phyloP scores from a whole-genome alignment of 352 stramenopile genomes.

The Blastocystis sp. region DNA sequence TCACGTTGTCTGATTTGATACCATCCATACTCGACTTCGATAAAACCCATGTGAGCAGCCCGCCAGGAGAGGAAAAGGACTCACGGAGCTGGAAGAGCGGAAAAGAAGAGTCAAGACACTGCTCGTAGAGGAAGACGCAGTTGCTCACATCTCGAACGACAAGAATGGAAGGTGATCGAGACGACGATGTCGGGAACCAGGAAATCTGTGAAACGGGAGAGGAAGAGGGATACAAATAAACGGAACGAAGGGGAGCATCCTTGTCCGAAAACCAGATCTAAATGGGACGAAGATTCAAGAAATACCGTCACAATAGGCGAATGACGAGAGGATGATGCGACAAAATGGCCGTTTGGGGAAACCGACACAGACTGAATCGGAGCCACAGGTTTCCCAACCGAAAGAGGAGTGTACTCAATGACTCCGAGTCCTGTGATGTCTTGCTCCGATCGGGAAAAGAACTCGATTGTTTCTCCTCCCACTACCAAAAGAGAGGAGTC shows the following conservation, averaged over 20 bases:
- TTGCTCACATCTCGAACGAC: neutral
- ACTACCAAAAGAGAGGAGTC: slow-evolving; percentile 22
- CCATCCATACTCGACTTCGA: too few relatives aligned
- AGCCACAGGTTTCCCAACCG: neutral
- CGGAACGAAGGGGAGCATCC: neutral
- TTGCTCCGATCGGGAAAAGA: neutral
- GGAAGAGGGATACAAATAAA: neutral
- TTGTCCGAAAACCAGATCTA: slow-evolving; percentile 11
- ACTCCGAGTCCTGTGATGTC: neutral
- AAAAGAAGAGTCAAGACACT: neutral
- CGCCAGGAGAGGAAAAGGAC: neutral
- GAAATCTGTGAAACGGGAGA: neutral
- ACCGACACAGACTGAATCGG: neutral
- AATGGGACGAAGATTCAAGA: neutral
- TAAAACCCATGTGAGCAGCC: neutral
- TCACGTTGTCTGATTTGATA: too few relatives aligned
- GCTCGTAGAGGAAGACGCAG: neutral
- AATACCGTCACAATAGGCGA: slow-evolving; percentile 9
- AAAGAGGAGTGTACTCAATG: neutral
- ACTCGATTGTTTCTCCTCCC: neutral
- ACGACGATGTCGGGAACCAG: neutral
- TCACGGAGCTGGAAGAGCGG: neutral
- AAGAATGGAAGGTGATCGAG: neutral
- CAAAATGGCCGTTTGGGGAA: neutral
- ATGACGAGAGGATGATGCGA: neutral